phyloP scores from a whole-genome alignment of 108 stramenopile species.

The Cylindrotheca closterium region DNA sequence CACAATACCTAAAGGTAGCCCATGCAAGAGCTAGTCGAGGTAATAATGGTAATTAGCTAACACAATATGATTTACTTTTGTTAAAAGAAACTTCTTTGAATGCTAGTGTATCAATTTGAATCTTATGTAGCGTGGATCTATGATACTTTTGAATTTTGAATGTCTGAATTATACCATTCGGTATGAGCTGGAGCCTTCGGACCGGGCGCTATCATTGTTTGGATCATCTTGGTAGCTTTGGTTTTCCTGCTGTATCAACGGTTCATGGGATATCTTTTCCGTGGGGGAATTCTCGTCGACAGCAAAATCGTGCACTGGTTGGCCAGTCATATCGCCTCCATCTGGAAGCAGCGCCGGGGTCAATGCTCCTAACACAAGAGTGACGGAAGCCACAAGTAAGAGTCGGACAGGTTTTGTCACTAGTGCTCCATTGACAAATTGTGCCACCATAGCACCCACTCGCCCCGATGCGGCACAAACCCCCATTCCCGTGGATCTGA shows the following conservation, averaged over 20 bases:
- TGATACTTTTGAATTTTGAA: background rate
- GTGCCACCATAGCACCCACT: slow-evolving; percentile 72
- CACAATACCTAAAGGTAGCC: slow-evolving; percentile 83
- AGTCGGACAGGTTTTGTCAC: slow-evolving; percentile 38
- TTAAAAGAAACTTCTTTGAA: background rate
- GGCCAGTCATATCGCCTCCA: slow-evolving; percentile 35
- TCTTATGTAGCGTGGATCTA: background rate
- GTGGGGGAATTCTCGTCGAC: background rate
- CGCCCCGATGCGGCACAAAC: slow-evolving; percentile 74
- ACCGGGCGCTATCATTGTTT: too few species aligned
- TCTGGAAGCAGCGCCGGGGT: slow-evolving; percentile 44
- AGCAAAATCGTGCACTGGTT: slow-evolving; percentile 26
- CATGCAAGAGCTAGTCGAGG: slow-evolving; percentile 51
- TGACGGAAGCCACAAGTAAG: slow-evolving; percentile 53
- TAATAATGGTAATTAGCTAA: background rate
- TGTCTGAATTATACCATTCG: too few species aligned
- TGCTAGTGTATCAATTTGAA: background rate
- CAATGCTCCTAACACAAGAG: slow-evolving; percentile 55
- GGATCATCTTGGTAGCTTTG: too few species aligned
- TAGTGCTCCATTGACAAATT: slow-evolving; percentile 66
- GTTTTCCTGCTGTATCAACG: too few species aligned
- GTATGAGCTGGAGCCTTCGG: too few species aligned
- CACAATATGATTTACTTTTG: background rate
- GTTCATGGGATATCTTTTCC: too few species aligned
- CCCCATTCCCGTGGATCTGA: slow-evolving; percentile 75